Conservation (phyloP, 1,284 basidiomycete species). For the Boletus albobrunnescens region DNA sequence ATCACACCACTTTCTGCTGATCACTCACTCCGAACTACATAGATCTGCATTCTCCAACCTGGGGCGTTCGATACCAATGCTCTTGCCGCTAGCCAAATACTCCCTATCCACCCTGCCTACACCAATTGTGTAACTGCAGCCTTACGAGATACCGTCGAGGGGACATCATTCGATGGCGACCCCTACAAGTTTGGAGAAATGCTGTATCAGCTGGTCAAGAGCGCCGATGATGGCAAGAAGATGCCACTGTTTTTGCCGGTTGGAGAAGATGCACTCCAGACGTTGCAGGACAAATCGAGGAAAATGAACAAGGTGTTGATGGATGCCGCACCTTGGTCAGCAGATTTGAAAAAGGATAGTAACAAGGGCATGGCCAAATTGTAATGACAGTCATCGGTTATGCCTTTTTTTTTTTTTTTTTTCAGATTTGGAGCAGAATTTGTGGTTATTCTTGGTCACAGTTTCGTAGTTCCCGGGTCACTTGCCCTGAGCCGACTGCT, state of each 20-base stretch:
- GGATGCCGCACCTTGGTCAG: slow-evolving; percentile 8
- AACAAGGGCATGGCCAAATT: background rate
- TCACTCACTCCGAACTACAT: background rate
- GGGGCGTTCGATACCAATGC: slow-evolving; percentile 16
- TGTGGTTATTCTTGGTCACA: too few relatives aligned
- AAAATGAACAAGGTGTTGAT: background rate
- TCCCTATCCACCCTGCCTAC: slow-evolving; percentile 15
- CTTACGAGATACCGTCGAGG: too few relatives aligned
- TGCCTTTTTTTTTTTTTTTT: too few relatives aligned
- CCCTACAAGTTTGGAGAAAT: slow-evolving; percentile 15
- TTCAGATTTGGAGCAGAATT: too few relatives aligned
- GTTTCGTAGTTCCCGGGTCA: too few relatives aligned
- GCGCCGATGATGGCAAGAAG: background rate
- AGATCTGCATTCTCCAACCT: slow-evolving; percentile 19
- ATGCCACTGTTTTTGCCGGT: slow-evolving; percentile 9
- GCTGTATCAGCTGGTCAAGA: slow-evolving; percentile 8
- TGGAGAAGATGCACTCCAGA: slow-evolving; percentile 13
- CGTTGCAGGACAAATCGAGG: background rate
- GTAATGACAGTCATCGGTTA: too few relatives aligned
- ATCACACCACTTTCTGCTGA: background rate
- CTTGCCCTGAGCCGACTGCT: too few relatives aligned
- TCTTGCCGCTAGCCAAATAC: background rate
- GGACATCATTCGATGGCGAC: too few relatives aligned
- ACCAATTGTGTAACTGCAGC: too few relatives aligned
- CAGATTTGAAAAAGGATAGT: slow-evolving; percentile 10